Evolutionary conservation across 2,329 filamentous ascomycete species (phyloP), one percentile per base, ranked within the genome.

Genomic region (Xylaria arbuscula): DNA sequence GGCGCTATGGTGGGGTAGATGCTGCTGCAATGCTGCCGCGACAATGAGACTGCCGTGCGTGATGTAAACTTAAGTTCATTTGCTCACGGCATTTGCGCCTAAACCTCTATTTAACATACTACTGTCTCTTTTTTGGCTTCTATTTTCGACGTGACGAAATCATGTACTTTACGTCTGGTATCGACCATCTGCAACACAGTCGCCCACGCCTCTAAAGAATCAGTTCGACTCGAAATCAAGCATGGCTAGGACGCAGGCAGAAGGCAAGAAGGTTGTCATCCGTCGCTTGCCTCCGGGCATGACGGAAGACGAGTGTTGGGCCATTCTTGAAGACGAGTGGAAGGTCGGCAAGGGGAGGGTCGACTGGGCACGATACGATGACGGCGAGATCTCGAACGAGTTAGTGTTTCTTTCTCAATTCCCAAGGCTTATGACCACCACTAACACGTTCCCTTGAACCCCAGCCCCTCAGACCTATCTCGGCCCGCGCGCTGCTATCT

Each of bases 281-380:
- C 90, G 97, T 61, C 88, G 95, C 66, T 87, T 99, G 3, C 93
- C 96, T 10, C 94, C 96, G 1, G 93, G 92, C 9, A 85, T 99
- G 78, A 97, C 92, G 0, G 88, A 93, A 76, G 80, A 86, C 0
- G 96, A 99, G 76, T 95, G 97, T 71, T 84, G 90, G 74, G 80
- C 83, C 15, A 85, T 89, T 9, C 79, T 98, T 13, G 94, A 94
- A 3, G 86, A 90, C 1, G 91, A 94, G 57, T 98, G 95, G 95
- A 92, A 90, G 75, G 75, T 87, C 3, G 92, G 92, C n/a, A 88
- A 87, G 56, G 93, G 93, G 38, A 96, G 90, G 77, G 89, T 97
- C 13, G 94, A 97, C 78, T 98, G 93, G 93, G 85, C 92, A 72
- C 87, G 87, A 57, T 99, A 84, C 72, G 80, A 81, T 7, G 74